Evolutionary conservation across 2,329 filamentous ascomycete genomes (phyloP).

Genomic region (Penicillium concentricum): DNA sequence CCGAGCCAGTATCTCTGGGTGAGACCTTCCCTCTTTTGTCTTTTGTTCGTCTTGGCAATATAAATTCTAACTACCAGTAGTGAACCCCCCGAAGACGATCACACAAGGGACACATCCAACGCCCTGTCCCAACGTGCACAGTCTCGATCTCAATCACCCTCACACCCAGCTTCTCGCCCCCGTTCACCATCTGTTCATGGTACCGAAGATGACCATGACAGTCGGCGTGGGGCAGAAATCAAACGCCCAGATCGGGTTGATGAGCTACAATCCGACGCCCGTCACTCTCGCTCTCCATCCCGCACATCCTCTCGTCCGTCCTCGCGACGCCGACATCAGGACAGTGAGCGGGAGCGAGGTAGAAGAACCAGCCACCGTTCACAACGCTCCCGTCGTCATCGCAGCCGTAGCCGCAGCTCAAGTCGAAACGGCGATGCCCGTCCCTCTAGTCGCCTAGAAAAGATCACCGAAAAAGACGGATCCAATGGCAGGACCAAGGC

Average conservation of each 20-base stretch:
- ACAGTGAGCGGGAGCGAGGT: conserved; percentile 54
- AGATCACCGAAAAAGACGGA: conserved; percentile 23
- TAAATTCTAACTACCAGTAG: background rate
- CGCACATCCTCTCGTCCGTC: conserved; percentile 58
- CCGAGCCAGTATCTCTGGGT: conserved; percentile 19
- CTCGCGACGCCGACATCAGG: conserved; percentile 56
- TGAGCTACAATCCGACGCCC: conserved; percentile 38
- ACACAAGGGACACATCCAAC: background rate
- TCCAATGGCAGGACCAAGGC: conserved; percentile 20
- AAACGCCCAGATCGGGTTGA: conserved; percentile 46
- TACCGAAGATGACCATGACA: conserved; percentile 38
- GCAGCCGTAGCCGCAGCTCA: conserved; percentile 36
- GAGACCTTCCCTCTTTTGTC: background rate
- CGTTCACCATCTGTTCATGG: conserved; percentile 46
- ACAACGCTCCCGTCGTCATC: conserved; percentile 53
- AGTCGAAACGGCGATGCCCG: conserved; percentile 36
- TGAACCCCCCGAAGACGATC: conserved; percentile 1
- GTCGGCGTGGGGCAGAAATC: conserved; percentile 32
- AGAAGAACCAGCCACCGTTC: conserved; percentile 44
- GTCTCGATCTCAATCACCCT: conserved; percentile 38
- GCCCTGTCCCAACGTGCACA: background rate
- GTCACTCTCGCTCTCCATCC: conserved; percentile 65
- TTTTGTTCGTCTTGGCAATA: background rate
- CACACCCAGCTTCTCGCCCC: conserved; percentile 52
- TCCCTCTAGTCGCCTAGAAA: conserved; percentile 38